Evolutionary conservation across 2,329 filamentous ascomycete species (phyloP), one percentile per base, ranked within the genome.

Genomic region (Hymenoscyphus salicellus): DNA sequence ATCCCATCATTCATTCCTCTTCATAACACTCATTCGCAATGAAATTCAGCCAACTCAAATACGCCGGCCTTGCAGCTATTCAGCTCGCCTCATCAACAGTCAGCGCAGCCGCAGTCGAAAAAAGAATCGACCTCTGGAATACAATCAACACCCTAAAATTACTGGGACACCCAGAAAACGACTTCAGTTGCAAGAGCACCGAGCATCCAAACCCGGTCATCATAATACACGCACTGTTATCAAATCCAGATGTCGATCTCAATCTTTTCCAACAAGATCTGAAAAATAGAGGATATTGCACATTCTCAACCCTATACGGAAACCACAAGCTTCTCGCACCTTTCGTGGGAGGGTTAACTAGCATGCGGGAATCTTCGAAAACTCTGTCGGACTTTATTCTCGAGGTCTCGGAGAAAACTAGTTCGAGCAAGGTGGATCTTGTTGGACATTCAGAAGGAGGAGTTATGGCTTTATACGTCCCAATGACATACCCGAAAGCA

Each of bases 401-500:
- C 20, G 46, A 52, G 11, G 46, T 52, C 1, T 23, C 20, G 11
- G 20, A 52, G 46, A 52, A 52, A 52, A 52, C 46, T 3, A 20
- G 46, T 5, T 23, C 46, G 4, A 52, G 46, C 46, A 52, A 52
- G 20, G 46, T 52, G 8, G 46, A 52, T 14, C 46, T 52, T 3
- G 46, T 52, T 52, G 46, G 46, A 26, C 46, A 52, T 26, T 52
- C 46, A 52, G 46, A 52, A 52, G 46, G 46, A 14, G 46, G 46
- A 23, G 46, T 52, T 10, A 52, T 52, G 46, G 46, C 46, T 3
- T 52, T 52, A 26, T 52, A 52, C 20, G 46, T 52, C n/a, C 46
- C 46, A 4, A 52, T 52, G 46, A 52, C 46, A 23, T 23, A 52
- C 20, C 46, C 20, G 14, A 23, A 52, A 23, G 46, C 46, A 14